Conservation (phyloP, 179 eudicot species). For the Carnegiea gigantea region DNA sequence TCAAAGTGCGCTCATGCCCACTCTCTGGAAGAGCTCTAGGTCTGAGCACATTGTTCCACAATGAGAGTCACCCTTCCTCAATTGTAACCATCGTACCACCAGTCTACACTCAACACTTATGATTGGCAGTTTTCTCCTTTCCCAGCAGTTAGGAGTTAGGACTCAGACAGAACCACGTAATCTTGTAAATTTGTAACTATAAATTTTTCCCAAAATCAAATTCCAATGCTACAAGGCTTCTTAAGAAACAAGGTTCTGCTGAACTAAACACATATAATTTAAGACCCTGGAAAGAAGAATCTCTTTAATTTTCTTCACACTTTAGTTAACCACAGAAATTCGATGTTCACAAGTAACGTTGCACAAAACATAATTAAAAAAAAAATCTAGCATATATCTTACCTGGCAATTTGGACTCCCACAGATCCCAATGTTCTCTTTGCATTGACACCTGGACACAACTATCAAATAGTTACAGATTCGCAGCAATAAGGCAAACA, state of each 20-base stretch:
- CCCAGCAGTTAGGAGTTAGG: too few species aligned
- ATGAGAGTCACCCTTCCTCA: too few species aligned
- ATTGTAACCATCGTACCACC: too few species aligned
- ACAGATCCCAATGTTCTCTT: conserved; percentile 80
- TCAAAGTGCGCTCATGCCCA: too few species aligned
- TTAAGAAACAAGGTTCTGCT: not conserved
- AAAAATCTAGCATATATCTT: conserved; percentile 16
- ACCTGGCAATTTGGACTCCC: conserved; percentile 90
- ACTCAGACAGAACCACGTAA: too few species aligned
- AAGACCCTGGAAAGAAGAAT: not conserved
- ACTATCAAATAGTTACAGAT: conserved; percentile 8
- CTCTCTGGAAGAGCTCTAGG: too few species aligned
- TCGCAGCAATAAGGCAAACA: not conserved
- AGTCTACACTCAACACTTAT: too few species aligned
- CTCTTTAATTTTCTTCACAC: not conserved
- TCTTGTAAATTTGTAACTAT: too few species aligned
- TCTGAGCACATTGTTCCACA: too few species aligned
- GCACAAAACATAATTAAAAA: not conserved
- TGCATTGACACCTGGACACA: conserved; percentile 83
- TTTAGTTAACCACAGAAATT: not conserved
- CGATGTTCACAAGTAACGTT: not conserved
- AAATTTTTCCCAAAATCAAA: too few species aligned
- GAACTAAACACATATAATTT: not conserved
- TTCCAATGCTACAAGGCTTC: not conserved
- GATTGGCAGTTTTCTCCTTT: too few species aligned